Percentiles rank a stretch among this genome's conserved stretches.
phyloP scores from a whole-genome alignment of 2,329 filamentous ascomycete species.

The Cladosporium colombiae region DNA sequence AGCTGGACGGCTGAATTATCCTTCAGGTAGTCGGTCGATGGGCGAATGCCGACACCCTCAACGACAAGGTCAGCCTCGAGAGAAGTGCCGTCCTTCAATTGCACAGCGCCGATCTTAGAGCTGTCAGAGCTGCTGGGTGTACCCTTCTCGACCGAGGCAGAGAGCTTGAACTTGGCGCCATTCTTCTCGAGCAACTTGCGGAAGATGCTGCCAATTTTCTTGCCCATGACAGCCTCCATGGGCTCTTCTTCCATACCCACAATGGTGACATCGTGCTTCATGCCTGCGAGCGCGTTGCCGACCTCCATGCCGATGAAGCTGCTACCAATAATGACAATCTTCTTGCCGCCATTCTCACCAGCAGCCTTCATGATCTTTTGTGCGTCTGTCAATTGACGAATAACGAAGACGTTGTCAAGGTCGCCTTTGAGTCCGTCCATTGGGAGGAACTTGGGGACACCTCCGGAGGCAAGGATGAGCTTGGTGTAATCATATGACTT shows the following conservation, averaged over 20 bases:
- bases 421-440: slow-evolving; percentile 79
- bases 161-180: slow-evolving; percentile 85
- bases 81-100: slow-evolving; percentile 80
- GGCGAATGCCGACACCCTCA: slow-evolving; percentile 83
- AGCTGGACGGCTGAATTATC: slow-evolving; percentile 73
- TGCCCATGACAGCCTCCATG: slow-evolving; percentile 82
- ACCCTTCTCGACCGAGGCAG: slow-evolving; percentile 79
- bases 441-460: slow-evolving; percentile 72
- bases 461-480: slow-evolving; percentile 86
- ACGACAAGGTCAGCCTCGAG: slow-evolving; percentile 88
- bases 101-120: slow-evolving; percentile 74
- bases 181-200: slow-evolving; percentile 77
- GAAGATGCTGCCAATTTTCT: slow-evolving; percentile 77
- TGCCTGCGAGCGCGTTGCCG: slow-evolving; percentile 73
- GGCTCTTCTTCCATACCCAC: slow-evolving; percentile 86
- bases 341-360: slow-evolving; percentile 77
- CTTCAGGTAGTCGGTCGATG: slow-evolving; percentile 79
- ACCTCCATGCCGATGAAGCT: slow-evolving; percentile 99
- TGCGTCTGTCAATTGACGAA: slow-evolving; percentile 75
- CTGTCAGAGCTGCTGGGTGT: slow-evolving; percentile 67
- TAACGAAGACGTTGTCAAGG: slow-evolving; percentile 80
- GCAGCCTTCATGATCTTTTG: slow-evolving; percentile 77
- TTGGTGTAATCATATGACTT: slow-evolving; percentile 78
- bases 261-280: slow-evolving; percentile 80
- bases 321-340: slow-evolving; percentile 86